Evolutionary conservation across 345 rosid genomes (phyloP).

Genomic region (Ceriops decandra): DNA sequence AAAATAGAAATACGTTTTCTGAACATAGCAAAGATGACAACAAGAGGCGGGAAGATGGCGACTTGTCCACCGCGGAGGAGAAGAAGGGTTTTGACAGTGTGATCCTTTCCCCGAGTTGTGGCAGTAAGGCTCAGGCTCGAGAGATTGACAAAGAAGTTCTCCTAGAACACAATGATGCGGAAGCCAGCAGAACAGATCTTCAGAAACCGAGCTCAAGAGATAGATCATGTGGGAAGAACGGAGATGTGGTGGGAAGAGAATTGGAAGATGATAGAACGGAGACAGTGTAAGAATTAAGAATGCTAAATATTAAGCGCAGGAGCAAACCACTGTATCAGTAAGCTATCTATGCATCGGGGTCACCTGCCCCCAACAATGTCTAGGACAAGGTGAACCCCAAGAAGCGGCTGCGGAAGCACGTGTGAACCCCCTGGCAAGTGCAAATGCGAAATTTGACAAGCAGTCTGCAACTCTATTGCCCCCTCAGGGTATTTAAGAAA

Average conservation of each 20-base stretch:
- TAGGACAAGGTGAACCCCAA: too few species aligned
- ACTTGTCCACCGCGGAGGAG: conserved; percentile 4
- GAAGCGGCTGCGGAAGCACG: too few species aligned
- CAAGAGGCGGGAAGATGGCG: not conserved
- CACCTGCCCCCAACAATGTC: too few species aligned
- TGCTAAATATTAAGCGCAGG: not conserved
- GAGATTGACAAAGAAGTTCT: not conserved
- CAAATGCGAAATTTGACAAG: too few species aligned
- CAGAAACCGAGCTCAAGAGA: not conserved
- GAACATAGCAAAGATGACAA: too few species aligned
- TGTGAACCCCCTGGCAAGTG: too few species aligned
- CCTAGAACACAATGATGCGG: not conserved
- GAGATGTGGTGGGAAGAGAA: not conserved
- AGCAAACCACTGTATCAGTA: too few species aligned
- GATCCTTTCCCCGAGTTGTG: conserved; percentile 25
- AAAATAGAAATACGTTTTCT: too few species aligned
- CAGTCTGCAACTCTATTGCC: too few species aligned
- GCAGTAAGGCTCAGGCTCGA: not conserved
- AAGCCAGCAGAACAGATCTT: not conserved
- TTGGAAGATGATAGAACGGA: not conserved
- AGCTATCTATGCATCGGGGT: too few species aligned
- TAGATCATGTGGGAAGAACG: not conserved
- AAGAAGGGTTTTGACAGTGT: conserved; percentile 3
- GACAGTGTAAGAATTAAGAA: not conserved
- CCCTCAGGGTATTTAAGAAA: too few species aligned